A percentile compares a stretch with the other conserved stretches of the same genome.
These are phyloP conservation scores for Exophiala xenobiotica DNA, from an alignment of 2,329 filamentous ascomycete species.

Conservation along the genomic window DNA sequence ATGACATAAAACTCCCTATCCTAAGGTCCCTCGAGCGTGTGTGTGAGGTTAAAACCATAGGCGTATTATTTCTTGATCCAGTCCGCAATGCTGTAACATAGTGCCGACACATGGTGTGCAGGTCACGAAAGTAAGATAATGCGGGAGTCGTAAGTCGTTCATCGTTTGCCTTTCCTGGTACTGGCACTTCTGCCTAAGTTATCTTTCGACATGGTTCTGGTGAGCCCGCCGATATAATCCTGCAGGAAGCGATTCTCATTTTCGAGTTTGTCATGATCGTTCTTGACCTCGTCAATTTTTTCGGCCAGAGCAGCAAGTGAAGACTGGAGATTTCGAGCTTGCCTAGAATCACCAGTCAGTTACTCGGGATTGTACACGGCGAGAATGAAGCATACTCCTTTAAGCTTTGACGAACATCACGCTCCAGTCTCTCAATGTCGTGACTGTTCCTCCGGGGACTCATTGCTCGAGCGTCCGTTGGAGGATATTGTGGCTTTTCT, in stretches of 20 bases:
- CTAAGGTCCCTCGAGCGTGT: slow-evolving; percentile 6
- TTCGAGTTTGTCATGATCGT: slow-evolving; percentile 94
- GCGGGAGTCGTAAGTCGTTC: slow-evolving; percentile 16
- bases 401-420: slow-evolving; percentile 68
- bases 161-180: slow-evolving; percentile 28
- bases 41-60: neutral
- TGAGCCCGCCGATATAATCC: slow-evolving; percentile 95
- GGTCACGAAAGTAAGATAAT: slow-evolving; percentile 5
- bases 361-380: too few species aligned
- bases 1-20: slow-evolving; percentile 9
- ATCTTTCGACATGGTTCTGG: slow-evolving; percentile 65
- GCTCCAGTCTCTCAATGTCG: slow-evolving; percentile 82
- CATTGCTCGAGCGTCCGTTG: slow-evolving; percentile 90
- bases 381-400: slow-evolving; percentile 60
- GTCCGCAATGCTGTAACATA: slow-evolving; percentile 9
- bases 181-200: slow-evolving; percentile 40
- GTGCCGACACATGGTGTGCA: neutral
- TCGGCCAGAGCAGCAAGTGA: slow-evolving; percentile 87
- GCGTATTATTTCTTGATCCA: neutral
- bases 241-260: slow-evolving; percentile 96
- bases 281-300: slow-evolving; percentile 88
- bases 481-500: slow-evolving; percentile 72
- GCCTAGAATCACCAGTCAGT: too few species aligned
- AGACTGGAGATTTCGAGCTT: slow-evolving; percentile 84
- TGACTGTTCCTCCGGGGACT: slow-evolving; percentile 87